These are phyloP conservation scores for Arabidopsis lyrata DNA, from an alignment of 441 rosid species.

Conservation along the genomic window DNA sequence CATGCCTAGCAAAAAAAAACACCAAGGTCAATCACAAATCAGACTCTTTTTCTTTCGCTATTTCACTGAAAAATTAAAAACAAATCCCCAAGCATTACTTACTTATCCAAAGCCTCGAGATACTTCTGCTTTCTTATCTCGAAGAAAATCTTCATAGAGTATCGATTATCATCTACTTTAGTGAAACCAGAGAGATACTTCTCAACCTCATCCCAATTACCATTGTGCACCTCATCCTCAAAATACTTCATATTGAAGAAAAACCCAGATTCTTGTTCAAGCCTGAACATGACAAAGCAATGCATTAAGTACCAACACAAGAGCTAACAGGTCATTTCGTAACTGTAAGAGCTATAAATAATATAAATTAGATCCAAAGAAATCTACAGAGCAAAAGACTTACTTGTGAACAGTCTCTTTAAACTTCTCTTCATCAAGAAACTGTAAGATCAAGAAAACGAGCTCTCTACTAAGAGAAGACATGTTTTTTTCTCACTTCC, in stretches of 20 bases:
- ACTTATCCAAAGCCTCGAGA: constrained; percentile 99
- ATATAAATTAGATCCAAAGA: neutral
- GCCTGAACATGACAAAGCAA: constrained; percentile 51
- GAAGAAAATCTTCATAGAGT: constrained; percentile 98
- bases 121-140: constrained; percentile 99
- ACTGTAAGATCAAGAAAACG: constrained; percentile 97
- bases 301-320: constrained; percentile 22
- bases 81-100: constrained; percentile 18
- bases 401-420: constrained; percentile 98
- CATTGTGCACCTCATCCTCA: constrained; percentile 94
- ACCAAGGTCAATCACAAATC: constrained; percentile 2
- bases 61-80: neutral
- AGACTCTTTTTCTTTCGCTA: constrained; percentile 1
- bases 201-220: constrained; percentile 99
- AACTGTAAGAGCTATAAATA: too few relatives aligned
- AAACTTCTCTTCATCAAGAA: constrained; percentile 99
- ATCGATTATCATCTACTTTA: constrained; percentile 96
- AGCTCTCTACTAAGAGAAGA: constrained; percentile 99
- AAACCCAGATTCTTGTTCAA: constrained; percentile 99
- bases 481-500: constrained; percentile 61
- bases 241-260: constrained; percentile 98
- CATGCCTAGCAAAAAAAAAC: constrained; percentile 63
- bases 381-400: constrained; percentile 36
- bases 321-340: constrained; percentile 3
- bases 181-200: constrained; percentile 97